phyloP scores from a whole-genome alignment of 1,284 basidiomycete genomes.

The Ganoderma meredithae region DNA sequence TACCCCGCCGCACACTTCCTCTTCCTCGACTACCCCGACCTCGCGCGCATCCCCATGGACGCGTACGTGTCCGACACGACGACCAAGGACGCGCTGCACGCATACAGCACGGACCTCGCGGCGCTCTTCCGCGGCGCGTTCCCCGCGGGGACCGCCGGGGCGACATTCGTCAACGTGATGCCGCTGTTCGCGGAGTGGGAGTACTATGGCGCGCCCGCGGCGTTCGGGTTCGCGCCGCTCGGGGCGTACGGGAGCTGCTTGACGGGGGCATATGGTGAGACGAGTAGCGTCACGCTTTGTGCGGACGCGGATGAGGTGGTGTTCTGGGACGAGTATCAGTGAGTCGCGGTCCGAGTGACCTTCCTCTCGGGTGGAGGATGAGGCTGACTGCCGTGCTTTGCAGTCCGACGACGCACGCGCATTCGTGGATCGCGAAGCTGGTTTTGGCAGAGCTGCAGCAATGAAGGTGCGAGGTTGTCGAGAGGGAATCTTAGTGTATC shows the following conservation, averaged over 20 bases:
- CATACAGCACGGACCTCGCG: constrained; percentile 11
- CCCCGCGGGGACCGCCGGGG: not conserved
- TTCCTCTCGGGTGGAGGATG: too few relatives aligned
- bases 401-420: constrained; percentile 20
- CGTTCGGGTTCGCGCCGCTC: constrained; percentile 17
- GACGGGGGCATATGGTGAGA: constrained; percentile 18
- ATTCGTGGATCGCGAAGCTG: constrained; percentile 21
- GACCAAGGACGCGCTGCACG: not conserved
- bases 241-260: constrained; percentile 23
- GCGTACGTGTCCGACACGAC: not conserved
- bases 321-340: constrained; percentile 25
- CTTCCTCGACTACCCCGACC: constrained; percentile 17
- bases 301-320: constrained; percentile 15
- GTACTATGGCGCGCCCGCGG: constrained; percentile 10
- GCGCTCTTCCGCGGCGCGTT: not conserved
- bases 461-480: not conserved
- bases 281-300: constrained; percentile 13
- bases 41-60: constrained; percentile 15
- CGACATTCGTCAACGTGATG: constrained; percentile 9
- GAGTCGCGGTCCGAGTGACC: constrained; percentile 1
- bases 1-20: constrained; percentile 16
- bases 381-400: not conserved
- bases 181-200: constrained; percentile 19
- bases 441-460: constrained; percentile 5
- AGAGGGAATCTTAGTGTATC: not conserved